A percentile compares a stretch with the other conserved stretches of the same genome.
These are phyloP conservation scores for Collybiopsis luxurians DNA, from an alignment of 768 basidiomycete species.

Conservation along the genomic window DNA sequence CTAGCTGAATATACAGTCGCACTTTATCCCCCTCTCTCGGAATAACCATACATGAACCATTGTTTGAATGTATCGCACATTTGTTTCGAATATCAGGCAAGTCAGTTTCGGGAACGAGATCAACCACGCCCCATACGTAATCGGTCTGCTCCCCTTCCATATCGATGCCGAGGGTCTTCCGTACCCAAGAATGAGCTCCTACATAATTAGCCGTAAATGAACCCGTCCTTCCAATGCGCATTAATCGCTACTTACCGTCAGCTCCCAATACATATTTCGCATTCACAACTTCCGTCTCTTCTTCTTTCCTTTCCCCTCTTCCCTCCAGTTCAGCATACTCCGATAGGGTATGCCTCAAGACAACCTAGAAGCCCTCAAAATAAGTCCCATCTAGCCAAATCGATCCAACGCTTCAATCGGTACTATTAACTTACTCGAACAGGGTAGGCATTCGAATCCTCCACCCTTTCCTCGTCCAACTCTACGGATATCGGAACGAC, in stretches of 20 bases:
- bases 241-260: conserved; percentile 47
- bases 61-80: conserved; percentile 63
- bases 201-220: background rate
- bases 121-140: conserved; percentile 82
- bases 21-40: conserved; percentile 69
- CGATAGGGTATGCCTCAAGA: conserved; percentile 38
- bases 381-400: background rate
- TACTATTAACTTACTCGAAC: conserved; percentile 29
- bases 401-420: too few species aligned
- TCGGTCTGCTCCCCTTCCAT: conserved; percentile 83
- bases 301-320: conserved; percentile 25
- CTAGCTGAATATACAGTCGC: conserved; percentile 69
- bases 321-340: background rate
- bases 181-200: conserved; percentile 86
- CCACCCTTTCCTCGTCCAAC: conserved; percentile 34
- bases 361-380: conserved; percentile 29
- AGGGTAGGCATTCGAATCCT: conserved; percentile 23
- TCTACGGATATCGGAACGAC: conserved; percentile 47
- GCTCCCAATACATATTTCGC: conserved; percentile 78
- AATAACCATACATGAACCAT: conserved; percentile 71
- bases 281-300: conserved; percentile 52
- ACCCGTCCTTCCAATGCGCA: background rate
- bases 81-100: conserved; percentile 76
- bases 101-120: conserved; percentile 66
- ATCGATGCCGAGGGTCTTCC: conserved; percentile 57